Percentiles rank a stretch among this genome's conserved stretches.
Evolutionary conservation across 2,329 filamentous ascomycete species (phyloP).

Genomic region (Phyllosticta ampelicida): DNA sequence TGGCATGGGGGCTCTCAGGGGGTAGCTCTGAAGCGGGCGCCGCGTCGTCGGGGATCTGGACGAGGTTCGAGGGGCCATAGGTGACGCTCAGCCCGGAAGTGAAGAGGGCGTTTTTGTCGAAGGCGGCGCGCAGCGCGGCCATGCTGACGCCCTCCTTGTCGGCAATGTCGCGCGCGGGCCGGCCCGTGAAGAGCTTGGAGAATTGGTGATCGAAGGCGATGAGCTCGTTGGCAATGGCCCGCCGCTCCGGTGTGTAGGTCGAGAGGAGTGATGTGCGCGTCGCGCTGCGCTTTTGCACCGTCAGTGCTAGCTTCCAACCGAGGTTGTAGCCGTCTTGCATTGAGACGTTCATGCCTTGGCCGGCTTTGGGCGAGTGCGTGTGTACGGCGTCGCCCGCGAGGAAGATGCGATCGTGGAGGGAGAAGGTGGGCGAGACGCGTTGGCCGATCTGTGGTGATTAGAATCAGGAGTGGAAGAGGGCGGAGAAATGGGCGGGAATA

Average conservation of each 20-base stretch:
- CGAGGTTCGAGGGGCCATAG: constrained; percentile 46
- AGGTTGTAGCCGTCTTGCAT: constrained; percentile 57
- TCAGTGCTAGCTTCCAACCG: constrained; percentile 46
- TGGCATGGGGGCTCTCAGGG: constrained; percentile 35
- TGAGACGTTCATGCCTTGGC: constrained; percentile 62
- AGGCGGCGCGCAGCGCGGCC: constrained; percentile 51
- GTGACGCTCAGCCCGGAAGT: constrained; percentile 47
- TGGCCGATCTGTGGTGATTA: constrained; percentile 44
- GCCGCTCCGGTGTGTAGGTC: constrained; percentile 45
- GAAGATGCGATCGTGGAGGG: constrained; percentile 50
- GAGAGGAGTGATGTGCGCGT: not conserved
- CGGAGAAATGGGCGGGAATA: no score
- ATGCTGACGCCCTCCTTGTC: constrained; percentile 52
- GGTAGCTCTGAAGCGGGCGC: constrained; percentile 35
- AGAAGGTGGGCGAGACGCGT: constrained; percentile 49
- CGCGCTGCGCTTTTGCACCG: constrained; percentile 11
- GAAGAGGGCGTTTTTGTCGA: constrained; percentile 50
- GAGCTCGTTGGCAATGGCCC: constrained; percentile 52
- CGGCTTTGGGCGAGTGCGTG: constrained; percentile 50
- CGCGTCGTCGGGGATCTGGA: constrained; percentile 38
- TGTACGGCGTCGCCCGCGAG: constrained; percentile 57
- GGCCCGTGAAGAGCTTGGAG: constrained; percentile 35
- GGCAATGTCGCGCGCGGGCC: constrained; percentile 47
- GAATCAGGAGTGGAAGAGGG: not conserved
- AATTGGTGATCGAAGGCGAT: constrained; percentile 46